These are phyloP conservation scores for Castanea crenata DNA, from an alignment of 306 rosid species.

Conservation along the genomic window DNA sequence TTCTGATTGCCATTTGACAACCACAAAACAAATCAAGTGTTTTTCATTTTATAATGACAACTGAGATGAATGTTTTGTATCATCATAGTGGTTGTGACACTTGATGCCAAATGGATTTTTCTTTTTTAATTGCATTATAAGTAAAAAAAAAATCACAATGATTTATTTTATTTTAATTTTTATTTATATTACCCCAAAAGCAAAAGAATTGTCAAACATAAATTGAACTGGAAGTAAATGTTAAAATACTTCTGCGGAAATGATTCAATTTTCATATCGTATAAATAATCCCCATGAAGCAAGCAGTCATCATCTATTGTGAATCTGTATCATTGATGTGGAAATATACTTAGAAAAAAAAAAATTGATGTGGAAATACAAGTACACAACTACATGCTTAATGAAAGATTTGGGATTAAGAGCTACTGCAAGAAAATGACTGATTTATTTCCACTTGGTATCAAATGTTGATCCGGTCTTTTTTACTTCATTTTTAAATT, in stretches of 20 bases:
- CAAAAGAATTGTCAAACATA: not conserved
- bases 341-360: too few relatives aligned
- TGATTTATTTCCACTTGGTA: not conserved
- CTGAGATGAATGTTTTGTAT: not conserved
- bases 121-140: constrained; percentile 3
- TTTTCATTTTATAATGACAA: constrained; percentile 2
- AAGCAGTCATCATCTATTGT: not conserved
- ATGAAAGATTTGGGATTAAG: not conserved
- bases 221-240: not conserved
- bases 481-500: too few relatives aligned
- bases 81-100: not conserved
- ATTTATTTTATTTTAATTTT: not conserved
- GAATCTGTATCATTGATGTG: not conserved
- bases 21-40: not conserved
- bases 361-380: not conserved
- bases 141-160: not conserved
- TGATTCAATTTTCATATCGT: not conserved
- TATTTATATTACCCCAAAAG: not conserved
- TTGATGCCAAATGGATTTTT: not conserved
- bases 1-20: constrained; percentile 5
- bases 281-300: not conserved
- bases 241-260: not conserved
- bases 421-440: not conserved
- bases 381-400: not conserved
- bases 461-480: not conserved